Base-by-base conservation (phyloP, 192 early-diverging fungal genomes). In the Umbelopsis sp. region DNA sequence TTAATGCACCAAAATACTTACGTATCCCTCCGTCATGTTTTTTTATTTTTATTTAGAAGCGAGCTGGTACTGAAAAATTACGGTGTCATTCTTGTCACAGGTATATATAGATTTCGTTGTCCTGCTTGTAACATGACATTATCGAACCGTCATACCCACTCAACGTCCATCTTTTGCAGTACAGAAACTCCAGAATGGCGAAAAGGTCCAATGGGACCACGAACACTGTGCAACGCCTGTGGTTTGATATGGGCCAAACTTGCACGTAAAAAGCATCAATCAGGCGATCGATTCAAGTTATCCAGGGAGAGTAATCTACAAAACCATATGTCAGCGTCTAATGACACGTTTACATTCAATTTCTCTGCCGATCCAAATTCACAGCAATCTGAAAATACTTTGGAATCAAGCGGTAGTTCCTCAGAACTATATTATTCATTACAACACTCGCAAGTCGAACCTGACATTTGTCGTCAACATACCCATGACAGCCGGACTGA, bases 151-250 rank as follows among this genome's bases (percentile, higher is more conserved):
- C 1, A 11, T 41, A 41, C 38, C 12, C 2, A 41, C 7, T 11
- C 12, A 41, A 6, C 5, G 36, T 11, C 5, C 38, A 11, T 41
- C 12, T 26, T 25, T 36, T 20, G 7, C 26, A 62, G 70, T 36
- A 71, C 51, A 62, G 70, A 71, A 41, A 71, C 70, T 45, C 70
- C 70, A 29, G 70, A 71, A 62, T 71, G 70, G 70, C 70, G 70
- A 31, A 71, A 71, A 34, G 70, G 70, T 1, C 70, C 70, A 14
- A 47, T 65, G 65, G 70, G 70, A 32, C 70, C 70, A 31, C 52
- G 70, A 2, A 71, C 70, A 10, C 21, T 71, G 56, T 71, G 70
- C 14, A 71, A 71, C 21, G 70, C 70, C 41, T 71, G 70, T 31
- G 70, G 70, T 32, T 53, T 71, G 31, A 65, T 71, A 25, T 71